Conservation (phyloP, 768 basidiomycete species). For the Cystobasidium onofrii region DNA sequence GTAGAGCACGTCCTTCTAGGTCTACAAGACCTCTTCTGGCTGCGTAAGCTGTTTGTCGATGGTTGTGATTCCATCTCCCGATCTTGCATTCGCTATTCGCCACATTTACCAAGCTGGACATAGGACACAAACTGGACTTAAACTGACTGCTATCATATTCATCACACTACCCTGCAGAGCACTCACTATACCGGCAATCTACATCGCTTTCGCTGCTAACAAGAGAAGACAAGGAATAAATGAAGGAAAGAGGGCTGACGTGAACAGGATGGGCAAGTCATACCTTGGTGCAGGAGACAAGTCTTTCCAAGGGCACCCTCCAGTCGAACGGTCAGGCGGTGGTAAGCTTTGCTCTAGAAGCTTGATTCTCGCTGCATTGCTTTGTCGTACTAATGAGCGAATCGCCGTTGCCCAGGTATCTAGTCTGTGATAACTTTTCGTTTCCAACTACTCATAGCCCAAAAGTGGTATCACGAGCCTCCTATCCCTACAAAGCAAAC, state of each 20-base stretch:
- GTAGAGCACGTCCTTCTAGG: not conserved
- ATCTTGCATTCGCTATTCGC: not conserved
- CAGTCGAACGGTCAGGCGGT: slow-evolving; percentile 22
- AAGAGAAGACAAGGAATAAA: slow-evolving; percentile 12
- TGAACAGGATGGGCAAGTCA: not conserved
- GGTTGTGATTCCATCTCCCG: not conserved
- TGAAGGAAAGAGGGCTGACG: slow-evolving; percentile 20
- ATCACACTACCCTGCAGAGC: slow-evolving; percentile 1
- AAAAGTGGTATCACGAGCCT: no score
- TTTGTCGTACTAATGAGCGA: no score
- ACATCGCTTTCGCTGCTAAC: slow-evolving; percentile 14
- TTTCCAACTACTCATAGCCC: no score
- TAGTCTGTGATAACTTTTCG: no score
- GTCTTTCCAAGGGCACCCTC: slow-evolving; percentile 4
- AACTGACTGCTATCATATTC: no score
- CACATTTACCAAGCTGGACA: not conserved
- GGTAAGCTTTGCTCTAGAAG: not conserved
- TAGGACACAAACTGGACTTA: no score
- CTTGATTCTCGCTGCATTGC: no score
- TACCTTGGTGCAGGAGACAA: not conserved
- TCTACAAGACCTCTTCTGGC: not conserved
- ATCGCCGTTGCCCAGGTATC: no score
- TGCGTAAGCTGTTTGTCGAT: not conserved
- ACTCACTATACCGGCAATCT: slow-evolving; percentile 4
- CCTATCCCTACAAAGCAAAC: no score